phyloP scores from a whole-genome alignment of 805 yeast species.

The Starmera dryadoides region DNA sequence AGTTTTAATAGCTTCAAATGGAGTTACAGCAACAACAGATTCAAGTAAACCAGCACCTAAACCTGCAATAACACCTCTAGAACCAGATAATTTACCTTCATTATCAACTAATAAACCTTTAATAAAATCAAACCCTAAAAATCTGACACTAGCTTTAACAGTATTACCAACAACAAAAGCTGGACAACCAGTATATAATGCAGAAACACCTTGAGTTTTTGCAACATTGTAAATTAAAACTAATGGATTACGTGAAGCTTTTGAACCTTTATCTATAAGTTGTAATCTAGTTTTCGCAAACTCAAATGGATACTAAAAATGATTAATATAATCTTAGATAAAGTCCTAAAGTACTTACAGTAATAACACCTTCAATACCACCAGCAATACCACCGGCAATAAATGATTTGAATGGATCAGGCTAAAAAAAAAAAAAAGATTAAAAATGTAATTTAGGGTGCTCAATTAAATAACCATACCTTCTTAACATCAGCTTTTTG shows the following conservation, averaged over 20 bases:
- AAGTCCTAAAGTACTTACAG: conserved; percentile 27
- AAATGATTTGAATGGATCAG: conserved; percentile 75
- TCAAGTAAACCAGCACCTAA: conserved; percentile 94
- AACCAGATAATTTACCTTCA: conserved; percentile 81
- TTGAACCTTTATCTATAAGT: conserved; percentile 58
- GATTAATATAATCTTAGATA: background rate
- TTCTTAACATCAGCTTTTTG: too few species aligned
- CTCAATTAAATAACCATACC: too few species aligned
- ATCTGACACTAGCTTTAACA: conserved; percentile 92
- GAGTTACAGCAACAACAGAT: conserved; percentile 90
- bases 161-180: conserved; percentile 95
- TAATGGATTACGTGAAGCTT: conserved; percentile 74
- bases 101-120: conserved; percentile 71
- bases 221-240: conserved; percentile 71
- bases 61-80: conserved; percentile 94
- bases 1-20: conserved; percentile 94
- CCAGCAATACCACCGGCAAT: conserved; percentile 97
- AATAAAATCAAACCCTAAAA: conserved; percentile 86
- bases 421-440: conserved; percentile 1
- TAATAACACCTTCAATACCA: conserved; percentile 85
- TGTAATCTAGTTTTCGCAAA: conserved; percentile 94
- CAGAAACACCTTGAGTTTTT: conserved; percentile 65
- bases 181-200: conserved; percentile 92
- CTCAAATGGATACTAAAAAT: conserved; percentile 73
- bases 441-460: too few species aligned